These are phyloP conservation scores for Xerocomus alliaceus DNA, from an alignment of 1,284 basidiomycete species.

Conservation along the genomic window DNA sequence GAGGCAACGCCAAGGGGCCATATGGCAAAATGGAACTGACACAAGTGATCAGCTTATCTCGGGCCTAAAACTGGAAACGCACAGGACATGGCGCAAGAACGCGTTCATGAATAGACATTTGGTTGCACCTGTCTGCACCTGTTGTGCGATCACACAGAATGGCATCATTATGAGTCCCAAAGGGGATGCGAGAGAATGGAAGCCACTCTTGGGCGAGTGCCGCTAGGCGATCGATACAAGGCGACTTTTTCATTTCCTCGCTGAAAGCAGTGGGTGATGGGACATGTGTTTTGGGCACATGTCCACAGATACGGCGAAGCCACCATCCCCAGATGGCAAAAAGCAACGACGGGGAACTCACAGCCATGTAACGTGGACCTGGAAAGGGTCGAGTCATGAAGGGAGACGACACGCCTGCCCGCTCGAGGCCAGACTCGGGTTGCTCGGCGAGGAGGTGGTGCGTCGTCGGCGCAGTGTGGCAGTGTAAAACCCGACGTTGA, in stretches of 20 bases:
- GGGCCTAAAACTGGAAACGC: slow-evolving; percentile 14
- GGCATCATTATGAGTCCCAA: slow-evolving; percentile 28
- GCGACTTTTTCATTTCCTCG: slow-evolving; percentile 34
- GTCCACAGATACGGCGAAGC: slow-evolving; percentile 15
- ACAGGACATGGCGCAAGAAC: slow-evolving; percentile 25
- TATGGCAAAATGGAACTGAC: slow-evolving; percentile 19
- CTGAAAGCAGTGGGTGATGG: not conserved
- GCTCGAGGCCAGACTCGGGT: too few species aligned
- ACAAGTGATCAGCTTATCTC: slow-evolving; percentile 27
- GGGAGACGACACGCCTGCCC: too few species aligned
- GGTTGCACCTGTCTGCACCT: slow-evolving; percentile 20
- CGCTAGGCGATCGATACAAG: slow-evolving; percentile 32
- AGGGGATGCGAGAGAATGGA: slow-evolving; percentile 34
- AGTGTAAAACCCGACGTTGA: too few species aligned
- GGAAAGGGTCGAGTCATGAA: slow-evolving; percentile 12
- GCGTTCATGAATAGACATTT: slow-evolving; percentile 20
- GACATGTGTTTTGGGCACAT: slow-evolving; percentile 28
- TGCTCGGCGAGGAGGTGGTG: not conserved
- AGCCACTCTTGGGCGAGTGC: slow-evolving; percentile 17
- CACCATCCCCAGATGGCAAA: slow-evolving; percentile 26
- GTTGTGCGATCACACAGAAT: slow-evolving; percentile 26
- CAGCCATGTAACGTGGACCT: not conserved
- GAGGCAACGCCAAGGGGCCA: not conserved
- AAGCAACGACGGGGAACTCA: slow-evolving; percentile 32
- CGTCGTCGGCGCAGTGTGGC: not conserved